A percentile compares a stretch with the other conserved stretches of the same genome.
phyloP scores from a whole-genome alignment of 2,329 filamentous ascomycete species.

The Bipolaris oryzae region DNA sequence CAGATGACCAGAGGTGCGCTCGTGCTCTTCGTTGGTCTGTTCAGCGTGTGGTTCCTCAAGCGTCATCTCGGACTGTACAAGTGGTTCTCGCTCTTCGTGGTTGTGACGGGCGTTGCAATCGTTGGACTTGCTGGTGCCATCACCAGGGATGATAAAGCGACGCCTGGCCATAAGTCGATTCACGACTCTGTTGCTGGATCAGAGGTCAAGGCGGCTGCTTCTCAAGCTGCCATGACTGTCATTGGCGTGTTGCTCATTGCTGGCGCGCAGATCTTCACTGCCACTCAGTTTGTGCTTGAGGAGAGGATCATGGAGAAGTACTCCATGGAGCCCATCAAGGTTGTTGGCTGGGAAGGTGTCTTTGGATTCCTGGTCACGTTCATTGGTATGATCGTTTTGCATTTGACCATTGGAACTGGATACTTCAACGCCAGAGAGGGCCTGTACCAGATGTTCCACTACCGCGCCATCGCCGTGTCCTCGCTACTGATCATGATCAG shows the following conservation, averaged over 20 bases:
- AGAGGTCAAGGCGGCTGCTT: conserved; percentile 48
- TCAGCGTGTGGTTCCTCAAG: conserved; percentile 89
- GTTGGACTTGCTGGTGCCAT: conserved; percentile 90
- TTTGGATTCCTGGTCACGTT: conserved; percentile 87
- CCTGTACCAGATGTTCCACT: conserved; percentile 76
- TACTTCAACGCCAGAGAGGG: conserved; percentile 92
- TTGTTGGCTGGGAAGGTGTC: conserved; percentile 94
- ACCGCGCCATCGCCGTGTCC: conserved; percentile 73
- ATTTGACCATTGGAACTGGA: conserved; percentile 77
- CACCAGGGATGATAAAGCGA: conserved; percentile 68
- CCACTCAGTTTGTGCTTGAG: conserved; percentile 93
- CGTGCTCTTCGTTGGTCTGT: conserved; percentile 92
- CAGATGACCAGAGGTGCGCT: conserved; percentile 97
- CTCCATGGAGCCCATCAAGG: conserved; percentile 81
- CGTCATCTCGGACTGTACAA: conserved; percentile 84
- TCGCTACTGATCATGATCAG: conserved; percentile 95
- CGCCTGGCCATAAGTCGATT: conserved; percentile 34
- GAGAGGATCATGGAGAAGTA: conserved; percentile 88
- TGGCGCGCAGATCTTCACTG: conserved; percentile 93
- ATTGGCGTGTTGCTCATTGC: conserved; percentile 90
- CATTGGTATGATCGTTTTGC: conserved; percentile 78
- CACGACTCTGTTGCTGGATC: conserved; percentile 38
- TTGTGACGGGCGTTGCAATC: conserved; percentile 84
- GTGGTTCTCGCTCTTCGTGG: conserved; percentile 86
- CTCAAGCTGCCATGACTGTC: conserved; percentile 70